These are phyloP conservation scores for Tuber calosporum DNA, from an alignment of 495 filamentous ascomycete genomes.

Conservation along the genomic window DNA sequence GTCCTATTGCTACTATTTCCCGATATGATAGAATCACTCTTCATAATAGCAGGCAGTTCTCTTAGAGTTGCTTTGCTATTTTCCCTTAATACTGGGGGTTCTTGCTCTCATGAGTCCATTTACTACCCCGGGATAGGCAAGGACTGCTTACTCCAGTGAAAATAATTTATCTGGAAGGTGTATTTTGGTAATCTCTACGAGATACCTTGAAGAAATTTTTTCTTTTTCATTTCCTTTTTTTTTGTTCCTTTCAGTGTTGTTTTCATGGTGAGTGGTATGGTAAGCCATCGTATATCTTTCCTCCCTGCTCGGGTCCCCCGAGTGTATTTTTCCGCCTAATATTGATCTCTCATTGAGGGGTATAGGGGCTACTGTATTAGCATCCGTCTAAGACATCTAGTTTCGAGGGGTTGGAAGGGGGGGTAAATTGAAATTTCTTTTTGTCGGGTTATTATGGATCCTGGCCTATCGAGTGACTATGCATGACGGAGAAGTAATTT, in stretches of 20 bases:
- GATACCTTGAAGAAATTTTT: neutral
- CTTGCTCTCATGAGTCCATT: neutral
- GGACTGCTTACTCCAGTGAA: neutral
- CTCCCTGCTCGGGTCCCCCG: too few relatives aligned
- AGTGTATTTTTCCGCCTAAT: neutral
- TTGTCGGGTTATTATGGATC: too few relatives aligned
- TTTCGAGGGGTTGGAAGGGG: neutral
- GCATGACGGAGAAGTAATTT: too few relatives aligned
- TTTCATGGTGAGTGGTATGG: neutral
- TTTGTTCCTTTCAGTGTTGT: neutral
- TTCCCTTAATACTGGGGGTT: neutral
- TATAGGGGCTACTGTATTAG: neutral
- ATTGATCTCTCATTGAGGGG: neutral
- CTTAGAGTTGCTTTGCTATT: neutral
- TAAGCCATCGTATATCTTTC: neutral
- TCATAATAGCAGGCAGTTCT: neutral
- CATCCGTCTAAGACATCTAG: neutral
- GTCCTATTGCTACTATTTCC: neutral
- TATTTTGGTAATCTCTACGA: neutral
- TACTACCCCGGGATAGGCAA: neutral
- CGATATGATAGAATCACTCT: neutral
- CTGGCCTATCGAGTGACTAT: neutral
- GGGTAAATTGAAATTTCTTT: neutral
- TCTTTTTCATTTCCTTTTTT: neutral
- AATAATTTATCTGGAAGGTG: neutral